Conservation (phyloP, 129 eudicot species). For the Ambrosia artemisiifolia region DNA sequence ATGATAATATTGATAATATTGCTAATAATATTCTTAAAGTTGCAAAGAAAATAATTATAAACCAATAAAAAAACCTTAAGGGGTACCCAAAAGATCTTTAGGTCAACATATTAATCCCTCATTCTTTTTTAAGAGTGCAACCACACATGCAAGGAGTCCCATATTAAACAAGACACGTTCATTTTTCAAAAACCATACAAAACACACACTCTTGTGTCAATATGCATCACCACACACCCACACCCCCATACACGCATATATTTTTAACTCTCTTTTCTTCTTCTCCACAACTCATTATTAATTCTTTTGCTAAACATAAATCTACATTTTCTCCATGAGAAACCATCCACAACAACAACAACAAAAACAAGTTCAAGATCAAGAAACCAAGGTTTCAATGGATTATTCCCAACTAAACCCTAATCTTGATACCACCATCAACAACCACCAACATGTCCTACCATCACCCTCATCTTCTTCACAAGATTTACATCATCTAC, state of each 20-base stretch:
- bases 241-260: slow-evolving; percentile 16
- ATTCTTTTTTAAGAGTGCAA: slow-evolving; percentile 10
- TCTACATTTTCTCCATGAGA: slow-evolving; percentile 11
- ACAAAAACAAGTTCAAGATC: neutral
- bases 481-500: slow-evolving; percentile 23
- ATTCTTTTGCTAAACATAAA: neutral
- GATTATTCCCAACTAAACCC: slow-evolving; percentile 9
- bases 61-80: neutral
- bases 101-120: slow-evolving; percentile 12
- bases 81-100: slow-evolving; percentile 41
- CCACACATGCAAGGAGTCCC: slow-evolving; percentile 55
- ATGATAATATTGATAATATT: too few relatives aligned
- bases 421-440: slow-evolving; percentile 18
- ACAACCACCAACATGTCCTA: slow-evolving; percentile 1
- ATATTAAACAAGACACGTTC: slow-evolving; percentile 58
- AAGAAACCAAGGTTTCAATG: slow-evolving; percentile 9
- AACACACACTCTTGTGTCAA: slow-evolving; percentile 25
- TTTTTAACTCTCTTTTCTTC: neutral
- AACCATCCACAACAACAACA: slow-evolving; percentile 12
- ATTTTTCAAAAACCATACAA: slow-evolving; percentile 68
- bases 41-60: too few relatives aligned
- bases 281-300: slow-evolving; percentile 14
- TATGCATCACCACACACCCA: slow-evolving; percentile 59
- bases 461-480: slow-evolving; percentile 19
- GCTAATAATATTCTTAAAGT: too few relatives aligned